Evolutionary conservation across 202 grass and related monocot genomes (phyloP), one percentile per base, ranked within the genome.

Genomic region (Zoysia matrella): DNA sequence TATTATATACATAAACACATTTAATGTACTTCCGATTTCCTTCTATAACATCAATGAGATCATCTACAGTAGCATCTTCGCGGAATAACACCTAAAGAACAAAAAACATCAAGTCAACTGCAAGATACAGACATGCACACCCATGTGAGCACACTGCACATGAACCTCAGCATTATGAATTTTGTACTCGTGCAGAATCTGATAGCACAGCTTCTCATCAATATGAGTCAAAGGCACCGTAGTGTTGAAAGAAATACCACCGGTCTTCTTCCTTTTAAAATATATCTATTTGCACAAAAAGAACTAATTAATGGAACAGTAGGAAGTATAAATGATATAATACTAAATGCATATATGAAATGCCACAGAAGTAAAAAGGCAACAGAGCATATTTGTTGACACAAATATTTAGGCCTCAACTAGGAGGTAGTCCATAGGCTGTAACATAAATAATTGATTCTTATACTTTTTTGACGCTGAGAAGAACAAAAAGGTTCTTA

Each of bases 1-100:
- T 99, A 85, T 99, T 99, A 84, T 99, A 99, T 60, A 99, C 96
- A 69, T 99, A 99, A 86, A 99, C 77, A 83, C 96, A 99, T 74
- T 99, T 99, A 47, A 99, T 99, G 75, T 99, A 99, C 74, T 95
- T 99, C 11, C 96, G 88, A 68, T 99, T 99, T 72, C 96, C 96
- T 89, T 99, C 96, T 6, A 99, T 99, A 10, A 96, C 92, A 61
- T 99, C 96, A 18, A 99, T 99, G 52, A 99, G 83, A 85, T 99
- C 96, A 95, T 99, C 96, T 60, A 99, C 96, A 75, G 91, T 95
- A 84, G 93, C 93, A 89, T 99, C 91, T 74, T 99, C 96, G 15
- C 96, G 92, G 85, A 99, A 99, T 71, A 99, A 79, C 11, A 99
- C 68, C 96, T 99, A 90, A 30, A 30, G 22, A 75, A 88, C 69